Evolutionary conservation across 2,329 filamentous ascomycete species (phyloP).

Genomic region (Colletotrichum brevisporum): DNA sequence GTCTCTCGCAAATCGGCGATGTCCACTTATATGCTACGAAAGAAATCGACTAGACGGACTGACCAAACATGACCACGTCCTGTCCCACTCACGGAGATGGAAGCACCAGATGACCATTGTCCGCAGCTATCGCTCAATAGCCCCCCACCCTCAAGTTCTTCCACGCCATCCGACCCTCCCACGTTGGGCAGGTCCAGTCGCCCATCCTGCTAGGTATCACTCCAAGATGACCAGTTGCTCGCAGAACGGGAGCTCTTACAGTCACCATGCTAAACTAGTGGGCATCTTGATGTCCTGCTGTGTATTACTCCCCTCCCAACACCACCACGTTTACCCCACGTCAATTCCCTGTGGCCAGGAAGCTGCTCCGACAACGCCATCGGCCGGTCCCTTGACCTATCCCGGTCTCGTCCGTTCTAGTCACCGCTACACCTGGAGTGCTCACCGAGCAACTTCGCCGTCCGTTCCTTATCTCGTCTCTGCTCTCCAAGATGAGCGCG

Average conservation of each 20-base stretch:
- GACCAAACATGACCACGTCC: neutral
- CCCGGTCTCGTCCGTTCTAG: neutral
- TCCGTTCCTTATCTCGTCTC: neutral
- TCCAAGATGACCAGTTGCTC: slow-evolving; percentile 25
- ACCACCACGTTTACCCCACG: slow-evolving; percentile 22
- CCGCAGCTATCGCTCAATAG: slow-evolving; percentile 5
- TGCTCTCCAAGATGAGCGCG: neutral
- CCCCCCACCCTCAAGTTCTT: neutral
- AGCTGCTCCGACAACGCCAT: neutral
- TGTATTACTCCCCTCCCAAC: neutral
- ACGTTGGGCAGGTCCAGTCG: slow-evolving; percentile 28
- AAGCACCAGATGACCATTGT: slow-evolving; percentile 29
- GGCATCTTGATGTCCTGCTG: slow-evolving; percentile 3
- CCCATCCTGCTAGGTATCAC: neutral
- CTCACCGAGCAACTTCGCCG: slow-evolving; percentile 25
- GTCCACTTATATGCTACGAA: slow-evolving; percentile 18
- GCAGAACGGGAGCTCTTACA: neutral
- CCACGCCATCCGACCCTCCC: slow-evolving; percentile 11
- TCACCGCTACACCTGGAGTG: slow-evolving; percentile 3
- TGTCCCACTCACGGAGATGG: neutral
- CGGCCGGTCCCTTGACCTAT: neutral
- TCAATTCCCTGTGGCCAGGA: neutral
- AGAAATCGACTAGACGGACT: neutral
- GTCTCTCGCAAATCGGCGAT: neutral
- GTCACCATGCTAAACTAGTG: neutral